Evolutionary conservation across 2,329 filamentous ascomycete genomes (phyloP), one percentile per base, ranked within the genome.

Genomic region (Juglanconis juglandina): DNA sequence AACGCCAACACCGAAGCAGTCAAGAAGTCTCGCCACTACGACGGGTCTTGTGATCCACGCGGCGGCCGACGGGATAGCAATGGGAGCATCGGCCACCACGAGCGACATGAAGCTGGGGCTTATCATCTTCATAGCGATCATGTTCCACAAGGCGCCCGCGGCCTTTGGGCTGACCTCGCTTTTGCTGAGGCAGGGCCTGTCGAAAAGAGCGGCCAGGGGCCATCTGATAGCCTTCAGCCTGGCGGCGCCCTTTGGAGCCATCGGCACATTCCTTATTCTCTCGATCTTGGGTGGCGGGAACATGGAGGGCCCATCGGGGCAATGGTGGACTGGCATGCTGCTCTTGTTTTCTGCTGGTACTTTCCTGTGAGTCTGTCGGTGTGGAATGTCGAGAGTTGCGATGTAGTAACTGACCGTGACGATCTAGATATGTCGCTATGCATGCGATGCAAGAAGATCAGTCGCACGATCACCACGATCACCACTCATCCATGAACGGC

Each of bases 61-160:
- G 0, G 90, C 91, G 2, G 94, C 95, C 2, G 95, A 99, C 70
- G 95, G 95, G 14, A 96, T 99, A 63, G 95, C 95, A 2, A 87
- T 99, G 76, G 95, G 95, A 30, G 95, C 95, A 32, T 96, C 93
- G 0, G 91, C 89, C 3, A 88, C 90, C 4, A 85, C 87, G 3
- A 80, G 86, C 2, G 87, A 91, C 67, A 86, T 86, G 63, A 88
- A 89, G 60, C 78, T 99, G 10, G 92, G 91, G 41, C 86, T 98
- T 62, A 91, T 99, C 67, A 92, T 99, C 44, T 99, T 99, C 73
- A 76, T 96, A 46, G 95, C 95, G 10, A 95, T 99, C 67, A 96
- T 99, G 90, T 86, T 98, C 5, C 95, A 99, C 75, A 99, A 98
- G 77, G 94, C 92, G 1, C 94, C 93, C 0, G 95, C 95, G 1